These are phyloP conservation scores for Stentor roeselii DNA, from an alignment of 73 alveolate genomes.

Conservation along the genomic window DNA sequence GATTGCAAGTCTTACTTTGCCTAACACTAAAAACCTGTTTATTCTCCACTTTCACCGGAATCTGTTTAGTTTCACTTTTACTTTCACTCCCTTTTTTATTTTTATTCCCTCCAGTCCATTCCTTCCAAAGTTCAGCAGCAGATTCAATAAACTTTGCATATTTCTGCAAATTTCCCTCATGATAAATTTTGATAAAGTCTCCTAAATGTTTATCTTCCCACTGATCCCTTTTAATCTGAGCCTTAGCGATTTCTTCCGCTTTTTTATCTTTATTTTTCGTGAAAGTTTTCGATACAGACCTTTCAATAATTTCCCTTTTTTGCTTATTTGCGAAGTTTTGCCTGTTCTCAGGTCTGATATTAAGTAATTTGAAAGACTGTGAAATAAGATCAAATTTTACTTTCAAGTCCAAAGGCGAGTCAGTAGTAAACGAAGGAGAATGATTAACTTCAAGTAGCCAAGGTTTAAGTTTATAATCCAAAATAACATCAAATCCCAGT, in stretches of 20 bases:
- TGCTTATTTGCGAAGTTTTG: slow-evolving; percentile 6
- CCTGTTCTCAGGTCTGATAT: slow-evolving; percentile 31
- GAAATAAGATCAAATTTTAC: slow-evolving; percentile 34
- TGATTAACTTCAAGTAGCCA: slow-evolving; percentile 50
- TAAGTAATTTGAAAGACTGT: slow-evolving; percentile 34
- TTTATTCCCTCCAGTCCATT: slow-evolving; percentile 29
- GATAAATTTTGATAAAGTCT: slow-evolving; percentile 37
- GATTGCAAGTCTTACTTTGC: neutral
- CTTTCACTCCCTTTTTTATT: neutral
- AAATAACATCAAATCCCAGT: slow-evolving; percentile 49
- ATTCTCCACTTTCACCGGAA: neutral
- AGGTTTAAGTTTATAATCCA: slow-evolving; percentile 49
- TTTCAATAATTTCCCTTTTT: slow-evolving; percentile 28
- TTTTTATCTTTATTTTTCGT: slow-evolving; percentile 41
- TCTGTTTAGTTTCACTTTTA: neutral
- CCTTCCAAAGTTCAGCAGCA: neutral
- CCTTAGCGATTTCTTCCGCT: slow-evolving; percentile 24
- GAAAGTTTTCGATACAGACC: slow-evolving; percentile 30
- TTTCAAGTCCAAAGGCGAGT: slow-evolving; percentile 49
- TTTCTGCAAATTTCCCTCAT: slow-evolving; percentile 25
- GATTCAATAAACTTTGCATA: neutral
- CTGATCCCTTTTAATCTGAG: slow-evolving; percentile 37
- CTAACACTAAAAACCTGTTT: neutral
- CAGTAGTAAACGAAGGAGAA: slow-evolving; percentile 55
- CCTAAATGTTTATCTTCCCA: slow-evolving; percentile 52